phyloP scores from a whole-genome alignment of 768 basidiomycete genomes.

The Auriculariales sp. region DNA sequence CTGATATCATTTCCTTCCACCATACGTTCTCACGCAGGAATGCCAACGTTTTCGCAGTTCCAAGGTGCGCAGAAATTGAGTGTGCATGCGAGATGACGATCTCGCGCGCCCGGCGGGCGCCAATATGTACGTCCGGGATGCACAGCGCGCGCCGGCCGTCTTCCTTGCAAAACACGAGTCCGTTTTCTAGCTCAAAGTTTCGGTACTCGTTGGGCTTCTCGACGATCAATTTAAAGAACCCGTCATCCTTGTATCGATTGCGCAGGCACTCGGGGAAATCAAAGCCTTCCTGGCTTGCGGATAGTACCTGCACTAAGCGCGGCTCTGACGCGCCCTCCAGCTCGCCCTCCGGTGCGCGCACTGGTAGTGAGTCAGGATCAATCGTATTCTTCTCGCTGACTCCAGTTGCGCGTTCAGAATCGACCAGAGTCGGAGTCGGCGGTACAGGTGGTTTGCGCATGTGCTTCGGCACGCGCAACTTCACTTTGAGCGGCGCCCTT shows the following conservation, averaged over 20 bases:
- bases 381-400: no score
- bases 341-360: background rate
- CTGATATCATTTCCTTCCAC: constrained; percentile 23
- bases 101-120: constrained; percentile 3
- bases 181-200: constrained; percentile 6
- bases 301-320: constrained; percentile 1
- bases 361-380: no score
- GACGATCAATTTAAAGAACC: constrained; percentile 15
- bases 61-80: constrained; percentile 24
- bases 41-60: constrained; percentile 12
- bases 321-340: background rate
- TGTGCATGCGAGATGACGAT: constrained; percentile 13
- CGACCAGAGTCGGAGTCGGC: no score
- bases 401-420: no score
- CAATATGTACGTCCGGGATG: constrained; percentile 7
- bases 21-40: constrained; percentile 14
- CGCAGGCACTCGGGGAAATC: constrained; percentile 8
- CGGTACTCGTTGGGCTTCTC: constrained; percentile 2
- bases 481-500: no score
- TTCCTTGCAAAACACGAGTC: constrained; percentile 5
- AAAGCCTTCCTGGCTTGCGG: constrained; percentile 3
- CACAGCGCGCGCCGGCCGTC: constrained; percentile 2
- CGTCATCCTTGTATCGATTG: constrained; percentile 9
- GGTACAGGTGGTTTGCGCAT: no score
- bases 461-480: no score